Evolutionary conservation across 1,139 yeast genomes (phyloP), one percentile per base, ranked within the genome.

Genomic region (Pichia sp.): DNA sequence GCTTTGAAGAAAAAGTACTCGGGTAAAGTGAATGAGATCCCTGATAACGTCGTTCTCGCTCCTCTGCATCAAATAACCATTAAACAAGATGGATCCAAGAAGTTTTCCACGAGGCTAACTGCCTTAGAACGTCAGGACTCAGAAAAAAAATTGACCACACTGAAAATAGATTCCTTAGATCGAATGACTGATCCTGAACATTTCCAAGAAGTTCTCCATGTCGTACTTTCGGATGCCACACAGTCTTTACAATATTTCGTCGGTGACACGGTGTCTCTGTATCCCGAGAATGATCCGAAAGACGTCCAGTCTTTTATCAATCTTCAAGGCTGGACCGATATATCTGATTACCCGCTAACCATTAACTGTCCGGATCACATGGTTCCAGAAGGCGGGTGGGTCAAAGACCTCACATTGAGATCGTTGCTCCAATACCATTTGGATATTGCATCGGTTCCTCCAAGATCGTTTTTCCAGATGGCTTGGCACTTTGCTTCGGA

Each of bases 131-230:
- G 41, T 7, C 13, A 38, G 16, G 41, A 16, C 6, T 44, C 47
- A 3, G 13, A 34, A 2, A 42, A 45, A 10, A 26, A 15, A 1
- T 29, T 50, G 10, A 29, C 43, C 4, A 44, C 47, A 8, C 70
- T 77, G 15, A 75, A 73, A 7, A 66, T 69, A 10, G 40, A 32
- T 1, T 41, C 50, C 30, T 40, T 50, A 3, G 46, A 29, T 5
- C 50, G 51, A 31, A 50, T 59, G 34, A 59, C 61, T 8, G 69
- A 80, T 0, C 57, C 62, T 0, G 85, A 81, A 54, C 98, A 95
- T 72, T 90, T 89, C 70, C 98, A 93, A 69, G 99, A 95, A 66
- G 96, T 93, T 1, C 76, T 97, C 44, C 83, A 80, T 56, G 68
- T 92, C 15, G 68, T 71, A 0, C 72, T 90, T n/a, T 64, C 71